Evolutionary conservation across 495 filamentous ascomycete species (phyloP).

Genomic region (Delitschia confertaspora): DNA sequence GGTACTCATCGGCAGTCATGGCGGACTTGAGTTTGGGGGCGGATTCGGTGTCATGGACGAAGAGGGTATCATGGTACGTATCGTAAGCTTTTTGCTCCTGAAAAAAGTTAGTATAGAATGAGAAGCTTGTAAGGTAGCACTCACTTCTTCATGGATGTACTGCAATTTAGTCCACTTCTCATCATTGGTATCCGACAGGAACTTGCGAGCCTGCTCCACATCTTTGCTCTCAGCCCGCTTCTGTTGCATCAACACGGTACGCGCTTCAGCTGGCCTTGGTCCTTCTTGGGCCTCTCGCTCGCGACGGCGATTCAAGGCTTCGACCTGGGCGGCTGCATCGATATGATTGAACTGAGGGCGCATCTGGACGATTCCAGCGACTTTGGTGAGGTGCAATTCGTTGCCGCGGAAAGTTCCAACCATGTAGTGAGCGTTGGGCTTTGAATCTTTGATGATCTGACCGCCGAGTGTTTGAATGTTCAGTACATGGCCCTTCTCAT

Average conservation of each 20-base stretch:
- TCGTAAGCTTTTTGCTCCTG: slow-evolving; percentile 54
- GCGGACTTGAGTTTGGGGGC: slow-evolving; percentile 44
- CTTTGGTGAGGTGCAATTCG: slow-evolving; percentile 56
- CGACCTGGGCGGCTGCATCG: slow-evolving; percentile 54
- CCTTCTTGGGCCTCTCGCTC: slow-evolving; percentile 39
- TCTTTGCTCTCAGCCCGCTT: slow-evolving; percentile 5
- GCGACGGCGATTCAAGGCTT: slow-evolving; percentile 27
- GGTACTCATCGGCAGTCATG: slow-evolving; percentile 49
- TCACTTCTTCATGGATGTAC: slow-evolving; percentile 62
- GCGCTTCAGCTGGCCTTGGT: slow-evolving; percentile 44
- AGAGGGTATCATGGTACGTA: slow-evolving; percentile 51
- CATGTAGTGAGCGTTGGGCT: slow-evolving; percentile 59
- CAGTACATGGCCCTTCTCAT: slow-evolving; percentile 44
- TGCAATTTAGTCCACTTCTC: slow-evolving; percentile 57
- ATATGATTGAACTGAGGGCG: slow-evolving; percentile 68
- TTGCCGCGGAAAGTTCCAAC: slow-evolving; percentile 58
- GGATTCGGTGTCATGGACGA: slow-evolving; percentile 44
- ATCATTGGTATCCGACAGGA: slow-evolving; percentile 7
- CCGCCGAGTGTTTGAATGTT: slow-evolving; percentile 58
- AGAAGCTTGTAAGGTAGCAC: slow-evolving; percentile 6
- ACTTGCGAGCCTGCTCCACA: not conserved
- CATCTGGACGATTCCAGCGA: slow-evolving; percentile 62
- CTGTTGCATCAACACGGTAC: slow-evolving; percentile 39
- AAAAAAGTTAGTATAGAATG: slow-evolving; percentile 21
- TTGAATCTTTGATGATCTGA: slow-evolving; percentile 50